Evolutionary conservation across 2,329 filamentous ascomycete species (phyloP).

Genomic region (Akanthomyces lecanii): DNA sequence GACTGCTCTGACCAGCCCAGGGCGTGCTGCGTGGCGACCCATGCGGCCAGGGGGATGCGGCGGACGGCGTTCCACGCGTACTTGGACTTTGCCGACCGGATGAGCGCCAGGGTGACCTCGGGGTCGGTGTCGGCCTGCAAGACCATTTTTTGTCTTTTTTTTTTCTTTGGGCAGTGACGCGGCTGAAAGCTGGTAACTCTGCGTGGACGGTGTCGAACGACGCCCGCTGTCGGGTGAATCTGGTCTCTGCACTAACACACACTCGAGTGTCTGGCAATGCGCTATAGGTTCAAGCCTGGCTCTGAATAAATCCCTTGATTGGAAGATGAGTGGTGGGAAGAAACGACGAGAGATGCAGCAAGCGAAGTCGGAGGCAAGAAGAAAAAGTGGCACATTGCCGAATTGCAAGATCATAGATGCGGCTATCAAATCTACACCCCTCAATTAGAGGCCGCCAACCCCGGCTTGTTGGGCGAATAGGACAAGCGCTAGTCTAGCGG

Average conservation of each 20-base stretch:
- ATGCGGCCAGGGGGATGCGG: slow-evolving; percentile 51
- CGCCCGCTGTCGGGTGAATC: too few relatives aligned
- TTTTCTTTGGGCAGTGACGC: background rate
- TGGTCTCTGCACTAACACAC: too few relatives aligned
- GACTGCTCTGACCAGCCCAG: slow-evolving; percentile 66
- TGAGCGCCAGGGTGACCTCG: slow-evolving; percentile 17
- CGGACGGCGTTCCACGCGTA: slow-evolving; percentile 10
- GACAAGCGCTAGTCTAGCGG: background rate
- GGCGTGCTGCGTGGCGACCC: slow-evolving; percentile 58
- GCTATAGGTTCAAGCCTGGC: too few relatives aligned
- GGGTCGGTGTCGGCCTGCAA: slow-evolving; percentile 10
- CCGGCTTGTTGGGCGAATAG: background rate
- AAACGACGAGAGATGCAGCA: too few relatives aligned
- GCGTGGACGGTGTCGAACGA: background rate
- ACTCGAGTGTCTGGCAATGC: too few relatives aligned
- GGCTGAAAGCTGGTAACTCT: background rate
- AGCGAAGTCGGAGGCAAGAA: too few relatives aligned
- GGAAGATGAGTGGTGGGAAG: too few relatives aligned
- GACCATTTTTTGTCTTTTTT: background rate
- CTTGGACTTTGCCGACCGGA: slow-evolving; percentile 3
- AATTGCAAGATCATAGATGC: background rate
- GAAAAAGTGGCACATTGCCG: background rate
- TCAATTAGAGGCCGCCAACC: background rate
- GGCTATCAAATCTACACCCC: slow-evolving; percentile 1
- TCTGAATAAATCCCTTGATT: too few relatives aligned